A percentile compares a stretch with the other conserved stretches of the same genome.
These are phyloP conservation scores for Thelephora aurantiotincta DNA, from an alignment of 768 basidiomycete species.

Conservation along the genomic window DNA sequence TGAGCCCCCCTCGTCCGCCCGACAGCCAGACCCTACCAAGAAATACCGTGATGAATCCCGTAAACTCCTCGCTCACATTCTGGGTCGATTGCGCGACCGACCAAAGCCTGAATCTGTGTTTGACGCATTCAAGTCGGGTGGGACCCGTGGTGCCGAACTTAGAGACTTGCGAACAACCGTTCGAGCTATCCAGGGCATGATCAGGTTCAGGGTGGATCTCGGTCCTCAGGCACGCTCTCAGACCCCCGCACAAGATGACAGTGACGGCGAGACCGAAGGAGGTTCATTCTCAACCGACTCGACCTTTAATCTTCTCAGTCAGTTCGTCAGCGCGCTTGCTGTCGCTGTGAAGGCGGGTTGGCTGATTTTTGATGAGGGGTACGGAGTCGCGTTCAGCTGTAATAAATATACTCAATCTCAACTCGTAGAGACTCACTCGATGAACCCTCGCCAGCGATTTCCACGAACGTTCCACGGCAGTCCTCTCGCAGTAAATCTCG, in stretches of 20 bases:
- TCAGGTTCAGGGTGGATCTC: neutral
- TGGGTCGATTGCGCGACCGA: constrained; percentile 48
- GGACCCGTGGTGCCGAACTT: constrained; percentile 7
- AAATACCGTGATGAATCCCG: constrained; percentile 46
- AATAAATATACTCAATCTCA: neutral
- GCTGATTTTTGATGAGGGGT: constrained; percentile 51
- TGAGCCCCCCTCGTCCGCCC: constrained; percentile 9
- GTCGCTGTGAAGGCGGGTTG: constrained; percentile 43
- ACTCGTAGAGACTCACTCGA: constrained; percentile 5
- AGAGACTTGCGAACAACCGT: neutral
- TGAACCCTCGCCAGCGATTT: neutral
- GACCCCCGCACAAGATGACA: constrained; percentile 21
- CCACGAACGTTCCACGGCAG: constrained; percentile 3
- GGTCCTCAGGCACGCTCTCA: neutral
- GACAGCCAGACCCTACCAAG: constrained; percentile 8
- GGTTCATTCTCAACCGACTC: constrained; percentile 45
- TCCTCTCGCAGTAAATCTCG: constrained; percentile 13
- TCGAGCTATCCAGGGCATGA: neutral
- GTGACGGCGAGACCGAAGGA: constrained; percentile 28
- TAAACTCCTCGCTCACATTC: constrained; percentile 52
- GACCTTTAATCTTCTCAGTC: constrained; percentile 48
- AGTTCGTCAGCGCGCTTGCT: constrained; percentile 44
- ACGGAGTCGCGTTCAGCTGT: constrained; percentile 6
- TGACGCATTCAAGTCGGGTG: constrained; percentile 21
- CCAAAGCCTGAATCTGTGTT: constrained; percentile 38